Evolutionary conservation across 2,329 filamentous ascomycete species (phyloP), one percentile per base, ranked within the genome.

Genomic region (Penicillium vulpinum): DNA sequence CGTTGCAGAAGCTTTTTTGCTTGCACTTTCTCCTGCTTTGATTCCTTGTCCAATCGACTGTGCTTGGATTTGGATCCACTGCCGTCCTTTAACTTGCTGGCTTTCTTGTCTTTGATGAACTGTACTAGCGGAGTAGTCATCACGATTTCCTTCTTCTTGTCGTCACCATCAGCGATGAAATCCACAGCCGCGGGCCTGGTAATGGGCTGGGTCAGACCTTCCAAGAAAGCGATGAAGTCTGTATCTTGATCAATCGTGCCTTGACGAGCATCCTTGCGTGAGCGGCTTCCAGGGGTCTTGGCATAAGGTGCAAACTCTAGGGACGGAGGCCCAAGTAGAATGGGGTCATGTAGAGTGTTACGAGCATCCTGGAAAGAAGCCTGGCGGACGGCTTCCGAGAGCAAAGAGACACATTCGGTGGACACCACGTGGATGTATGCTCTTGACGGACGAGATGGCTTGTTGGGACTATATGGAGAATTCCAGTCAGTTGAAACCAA

Each of bases 191-290:
- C 68, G 13, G 84, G 74, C 67, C 84, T 87, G n/a, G 77, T 75
- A 58, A 85, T 80, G 2, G 84, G 85, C 64, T 95, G 91, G 1
- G 92, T 95, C 45, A 97, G 82, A 52, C 85, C 89, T 72, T 95
- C 90, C 8, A 99, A 82, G 72, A 97, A 99, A 26, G 88, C 86
- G 79, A 97, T 95, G 67, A 97, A 99, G 66, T 97, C 94, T 0
- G 91, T 87, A 69, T 99, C 94, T 71, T 96, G 92, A 67, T 99
- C 94, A 64, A 99, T 97, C 3, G 92, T 96, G 51, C 93, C 94
- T 72, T 96, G 91, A 15, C 92, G 87, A 51, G 87, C 86, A 78
- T 99, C 94, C 52, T 86, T 85, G 33, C 91, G 87, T 48, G 85
- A 85, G 72, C 90, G 91, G 35, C 82, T 84, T 57, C 85, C 85